Conservation (phyloP, 768 basidiomycete genomes). For the Kwoniella newhampshirensis region DNA sequence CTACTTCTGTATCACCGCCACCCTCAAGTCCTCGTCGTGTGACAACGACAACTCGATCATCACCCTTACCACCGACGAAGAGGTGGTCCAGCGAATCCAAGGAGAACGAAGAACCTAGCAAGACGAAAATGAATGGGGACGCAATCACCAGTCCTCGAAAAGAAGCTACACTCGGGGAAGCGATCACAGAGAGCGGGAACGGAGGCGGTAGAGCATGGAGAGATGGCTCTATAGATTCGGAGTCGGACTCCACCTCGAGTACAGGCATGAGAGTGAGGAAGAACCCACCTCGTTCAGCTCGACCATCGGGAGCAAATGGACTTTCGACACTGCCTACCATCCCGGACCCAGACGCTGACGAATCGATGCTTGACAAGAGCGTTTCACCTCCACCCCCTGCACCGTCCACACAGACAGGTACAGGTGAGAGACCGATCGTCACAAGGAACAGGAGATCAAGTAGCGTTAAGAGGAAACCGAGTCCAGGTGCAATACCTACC, state of each 20-base stretch:
- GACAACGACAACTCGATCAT: background rate
- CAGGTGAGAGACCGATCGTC: slow-evolving; percentile 19
- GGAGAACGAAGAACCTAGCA: slow-evolving; percentile 15
- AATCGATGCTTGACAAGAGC: background rate
- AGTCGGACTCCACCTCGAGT: slow-evolving; percentile 6
- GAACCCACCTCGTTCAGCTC: slow-evolving; percentile 20
- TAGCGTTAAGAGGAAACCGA: slow-evolving; percentile 40
- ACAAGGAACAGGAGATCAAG: slow-evolving; percentile 37
- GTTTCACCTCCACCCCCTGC: slow-evolving; percentile 36
- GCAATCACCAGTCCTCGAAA: background rate
- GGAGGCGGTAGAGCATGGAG: slow-evolving; percentile 18
- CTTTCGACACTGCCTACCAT: slow-evolving; percentile 38
- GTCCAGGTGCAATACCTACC: slow-evolving; percentile 39
- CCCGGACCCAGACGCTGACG: slow-evolving; percentile 24
- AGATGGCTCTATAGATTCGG: slow-evolving; percentile 23
- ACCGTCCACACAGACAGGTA: slow-evolving; percentile 23
- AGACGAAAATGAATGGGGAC: slow-evolving; percentile 2
- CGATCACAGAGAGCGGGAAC: slow-evolving; percentile 2
- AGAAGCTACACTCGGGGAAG: background rate
- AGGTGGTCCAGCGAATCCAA: slow-evolving; percentile 15
- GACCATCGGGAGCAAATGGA: slow-evolving; percentile 20
- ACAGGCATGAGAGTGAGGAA: slow-evolving; percentile 9
- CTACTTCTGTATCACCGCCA: slow-evolving; percentile 17
- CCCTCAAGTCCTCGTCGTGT: background rate
- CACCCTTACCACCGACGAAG: background rate